A percentile compares a stretch with the other conserved stretches of the same genome.
Evolutionary conservation across 495 filamentous ascomycete genomes (phyloP).

Genomic region (Immersiella caudata): DNA sequence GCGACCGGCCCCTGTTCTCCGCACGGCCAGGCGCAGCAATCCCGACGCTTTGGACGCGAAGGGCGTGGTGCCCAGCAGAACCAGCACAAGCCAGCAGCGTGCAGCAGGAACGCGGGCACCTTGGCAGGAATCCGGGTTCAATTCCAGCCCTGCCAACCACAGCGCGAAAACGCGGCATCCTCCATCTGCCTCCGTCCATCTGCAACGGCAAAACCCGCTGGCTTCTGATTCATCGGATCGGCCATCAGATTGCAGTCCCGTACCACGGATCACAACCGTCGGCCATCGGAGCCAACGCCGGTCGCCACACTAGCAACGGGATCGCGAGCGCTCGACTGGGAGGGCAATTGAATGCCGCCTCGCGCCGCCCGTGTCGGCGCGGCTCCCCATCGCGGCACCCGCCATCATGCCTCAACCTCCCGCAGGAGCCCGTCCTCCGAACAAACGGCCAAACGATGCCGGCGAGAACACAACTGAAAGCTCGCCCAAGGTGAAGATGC

Average conservation of each 20-base stretch:
- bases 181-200: constrained; percentile 27
- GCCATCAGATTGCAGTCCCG: not conserved
- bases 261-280: not conserved
- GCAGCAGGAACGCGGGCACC: not conserved
- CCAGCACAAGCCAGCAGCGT: not conserved
- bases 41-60: constrained; percentile 31
- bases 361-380: constrained; percentile 28
- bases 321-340: constrained; percentile 7
- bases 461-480: constrained; percentile 33
- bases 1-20: not conserved
- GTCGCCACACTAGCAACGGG: not conserved
- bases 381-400: constrained; percentile 21
- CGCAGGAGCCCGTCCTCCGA: constrained; percentile 38
- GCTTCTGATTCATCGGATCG: constrained; percentile 15
- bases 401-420: constrained; percentile 1
- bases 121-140: not conserved
- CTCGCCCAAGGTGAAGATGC: constrained; percentile 48
- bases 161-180: constrained; percentile 29
- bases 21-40: constrained; percentile 5
- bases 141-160: constrained; percentile 3
- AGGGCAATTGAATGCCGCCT: constrained; percentile 25
- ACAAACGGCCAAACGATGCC: constrained; percentile 45
- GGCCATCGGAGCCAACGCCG: not conserved
- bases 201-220: constrained; percentile 33
- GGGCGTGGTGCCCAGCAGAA: not conserved